Base-by-base conservation (phyloP, 2,329 filamentous ascomycete species). In the Colletotrichum sp. region DNA sequence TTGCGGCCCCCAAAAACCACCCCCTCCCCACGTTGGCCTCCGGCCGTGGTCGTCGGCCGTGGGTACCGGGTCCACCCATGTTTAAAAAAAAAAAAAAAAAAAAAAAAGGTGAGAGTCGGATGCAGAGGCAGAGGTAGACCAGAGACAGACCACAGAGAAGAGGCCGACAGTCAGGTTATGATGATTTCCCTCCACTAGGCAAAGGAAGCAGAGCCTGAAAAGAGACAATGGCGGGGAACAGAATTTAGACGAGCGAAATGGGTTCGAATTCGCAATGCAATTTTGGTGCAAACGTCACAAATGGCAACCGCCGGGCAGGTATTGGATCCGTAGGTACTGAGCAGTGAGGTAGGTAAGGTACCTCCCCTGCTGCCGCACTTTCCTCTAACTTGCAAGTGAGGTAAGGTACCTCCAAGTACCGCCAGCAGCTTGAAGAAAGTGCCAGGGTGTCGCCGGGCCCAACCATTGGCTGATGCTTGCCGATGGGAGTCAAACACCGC, bases 201-300 rank as follows among this genome's bases (percentile, higher is more conserved):
- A 66, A 56, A 67, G 26, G 43, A 43, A 34, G 28, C 18, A 56
- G 18, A 61, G 43, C 18, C 43, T 48, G 26, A 38, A 32, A 66
- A 67, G 66, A 69, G 66, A 62, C 62, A 58, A 66, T 62, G 69
- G 62, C 43, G 62, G 72, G 66, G 67, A 56, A 34, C 58, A 65
- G 58, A 67, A 70, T 48, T 62, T 61, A 62, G 52, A 71, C 62
- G 58, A 73, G 69, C 26, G 62, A n/a, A 72, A 72, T 64, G 61
- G 69, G 38, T 72, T 48, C 43, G 15, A 72, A 62, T 61, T 62
- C 24, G 61, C 72, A 56, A 72, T 43, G 70, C 64, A 73, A 68
- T 68, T 75, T 68, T 73, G 69, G 73, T 73, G 73, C 73, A 73
- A 75, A 75, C 73, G 73, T 75, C 73, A 75, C 70, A 73, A 70